Evolutionary conservation across 83 land plant genomes (phyloP).

Genomic region (Picea abies): DNA sequence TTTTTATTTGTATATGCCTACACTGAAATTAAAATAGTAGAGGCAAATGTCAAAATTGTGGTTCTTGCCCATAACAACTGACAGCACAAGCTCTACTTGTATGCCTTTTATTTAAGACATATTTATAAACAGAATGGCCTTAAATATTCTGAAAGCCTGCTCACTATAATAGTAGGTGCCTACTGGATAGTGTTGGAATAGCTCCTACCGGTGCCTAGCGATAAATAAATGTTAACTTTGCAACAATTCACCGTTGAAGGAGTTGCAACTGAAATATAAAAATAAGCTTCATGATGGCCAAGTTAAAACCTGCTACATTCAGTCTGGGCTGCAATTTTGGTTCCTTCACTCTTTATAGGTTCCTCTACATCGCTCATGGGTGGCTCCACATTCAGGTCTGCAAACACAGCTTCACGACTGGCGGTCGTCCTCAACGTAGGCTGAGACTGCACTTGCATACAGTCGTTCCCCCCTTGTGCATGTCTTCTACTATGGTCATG

Average conservation of each 20-base stretch:
- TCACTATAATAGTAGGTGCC: too few species aligned
- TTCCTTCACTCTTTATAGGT: slow-evolving; percentile 6
- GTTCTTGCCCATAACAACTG: not conserved
- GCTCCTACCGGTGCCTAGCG: not conserved
- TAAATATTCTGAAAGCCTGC: not conserved
- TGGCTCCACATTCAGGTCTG: slow-evolving; percentile 36
- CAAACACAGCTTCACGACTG: slow-evolving; percentile 25
- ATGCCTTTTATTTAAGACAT: not conserved
- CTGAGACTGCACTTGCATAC: not conserved
- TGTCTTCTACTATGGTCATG: not conserved
- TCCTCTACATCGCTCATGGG: slow-evolving; percentile 34
- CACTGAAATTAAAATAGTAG: too few species aligned
- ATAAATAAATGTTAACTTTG: not conserved
- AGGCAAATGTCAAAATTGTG: not conserved
- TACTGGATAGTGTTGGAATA: not conserved
- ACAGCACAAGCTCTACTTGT: not conserved
- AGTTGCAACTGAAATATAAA: not conserved
- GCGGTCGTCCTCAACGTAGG: not conserved
- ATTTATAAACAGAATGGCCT: not conserved
- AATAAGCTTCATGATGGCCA: not conserved
- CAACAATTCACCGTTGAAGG: not conserved
- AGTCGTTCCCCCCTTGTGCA: slow-evolving; percentile 1
- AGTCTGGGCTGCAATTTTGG: not conserved
- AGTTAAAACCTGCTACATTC: slow-evolving; percentile 18
- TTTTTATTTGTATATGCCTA: too few species aligned